phyloP scores from a whole-genome alignment of 2,329 filamentous ascomycete species.

The Colletotrichum lini region DNA sequence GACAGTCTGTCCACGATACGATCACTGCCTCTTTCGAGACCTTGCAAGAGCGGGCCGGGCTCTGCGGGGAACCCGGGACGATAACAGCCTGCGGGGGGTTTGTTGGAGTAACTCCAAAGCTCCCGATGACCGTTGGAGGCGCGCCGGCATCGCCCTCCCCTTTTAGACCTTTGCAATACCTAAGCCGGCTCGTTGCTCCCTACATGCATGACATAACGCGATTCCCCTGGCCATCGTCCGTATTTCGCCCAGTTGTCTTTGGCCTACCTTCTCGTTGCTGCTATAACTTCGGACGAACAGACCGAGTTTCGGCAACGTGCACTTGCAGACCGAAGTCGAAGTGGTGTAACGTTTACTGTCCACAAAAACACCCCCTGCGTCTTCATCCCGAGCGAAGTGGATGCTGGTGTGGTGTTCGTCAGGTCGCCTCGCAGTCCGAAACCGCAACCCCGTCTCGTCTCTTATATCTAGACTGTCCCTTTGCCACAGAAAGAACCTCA shows the following conservation, averaged over 20 bases:
- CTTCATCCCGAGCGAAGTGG: not conserved
- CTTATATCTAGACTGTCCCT: not conserved
- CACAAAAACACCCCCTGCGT: not conserved
- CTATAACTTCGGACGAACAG: not conserved
- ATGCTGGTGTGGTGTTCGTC: no score
- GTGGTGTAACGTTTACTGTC: not conserved
- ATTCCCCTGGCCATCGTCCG: not conserved
- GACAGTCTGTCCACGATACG: not conserved
- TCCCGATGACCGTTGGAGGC: conserved; percentile 14
- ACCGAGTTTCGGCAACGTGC: not conserved
- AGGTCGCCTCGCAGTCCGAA: not conserved
- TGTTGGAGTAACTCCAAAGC: conserved; percentile 15
- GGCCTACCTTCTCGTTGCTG: not conserved
- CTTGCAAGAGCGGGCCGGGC: not conserved
- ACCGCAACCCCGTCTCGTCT: not conserved
- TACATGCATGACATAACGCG: not conserved
- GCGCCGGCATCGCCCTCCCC: not conserved
- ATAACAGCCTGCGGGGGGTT: conserved; percentile 39
- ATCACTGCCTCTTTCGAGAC: not conserved
- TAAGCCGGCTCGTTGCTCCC: not conserved
- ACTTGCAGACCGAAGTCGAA: conserved; percentile 4
- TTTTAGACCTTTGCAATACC: not conserved
- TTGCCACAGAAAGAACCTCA: not conserved
- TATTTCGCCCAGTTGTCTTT: not conserved
- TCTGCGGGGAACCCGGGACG: conserved; percentile 24